A percentile compares a stretch with the other conserved stretches of the same genome.
These are phyloP conservation scores for Asterophora lycoperdoides DNA, from an alignment of 768 basidiomycete species.

Conservation along the genomic window DNA sequence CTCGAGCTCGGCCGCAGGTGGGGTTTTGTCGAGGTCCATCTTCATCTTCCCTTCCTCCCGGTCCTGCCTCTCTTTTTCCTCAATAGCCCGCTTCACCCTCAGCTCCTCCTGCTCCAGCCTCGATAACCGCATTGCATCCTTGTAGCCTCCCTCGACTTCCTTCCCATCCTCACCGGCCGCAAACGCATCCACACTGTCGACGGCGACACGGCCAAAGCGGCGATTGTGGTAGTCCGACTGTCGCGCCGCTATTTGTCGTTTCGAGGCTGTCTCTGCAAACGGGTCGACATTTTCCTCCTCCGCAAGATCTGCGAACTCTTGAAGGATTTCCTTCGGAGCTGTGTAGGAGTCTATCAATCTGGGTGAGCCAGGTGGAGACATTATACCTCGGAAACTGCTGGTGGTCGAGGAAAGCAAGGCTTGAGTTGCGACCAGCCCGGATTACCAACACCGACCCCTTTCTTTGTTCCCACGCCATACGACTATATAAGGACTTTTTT, in stretches of 20 bases:
- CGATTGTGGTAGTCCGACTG: conserved; percentile 95
- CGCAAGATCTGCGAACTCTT: conserved; percentile 91
- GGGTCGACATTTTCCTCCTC: conserved; percentile 92
- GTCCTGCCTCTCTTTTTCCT: conserved; percentile 81
- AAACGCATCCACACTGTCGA: conserved; percentile 80
- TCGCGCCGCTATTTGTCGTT: conserved; percentile 89
- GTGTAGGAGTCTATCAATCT: conserved; percentile 89
- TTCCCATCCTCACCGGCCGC: conserved; percentile 60
- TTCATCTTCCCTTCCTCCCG: conserved; percentile 70
- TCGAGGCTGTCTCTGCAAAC: conserved; percentile 88
- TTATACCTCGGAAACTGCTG: conserved; percentile 35
- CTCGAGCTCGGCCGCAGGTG: conserved; percentile 75
- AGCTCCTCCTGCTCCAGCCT: conserved; percentile 92
- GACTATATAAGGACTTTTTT: conserved; percentile 14
- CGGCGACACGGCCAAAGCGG: conserved; percentile 79
- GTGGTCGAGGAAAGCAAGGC: conserved; percentile 7
- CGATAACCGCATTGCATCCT: conserved; percentile 90
- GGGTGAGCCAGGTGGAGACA: conserved; percentile 57
- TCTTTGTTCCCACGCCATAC: conserved; percentile 30
- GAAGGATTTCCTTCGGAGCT: conserved; percentile 87
- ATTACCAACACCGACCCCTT: conserved; percentile 25
- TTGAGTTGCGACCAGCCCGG: conserved; percentile 6
- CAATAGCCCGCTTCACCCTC: conserved; percentile 76
- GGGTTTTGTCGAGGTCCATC: conserved; percentile 90
- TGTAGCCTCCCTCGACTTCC: conserved; percentile 84